A percentile compares a stretch with the other conserved stretches of the same genome.
Conservation (phyloP, 1,284 basidiomycete species). For the Sphaerobolus stellatus region DNA sequence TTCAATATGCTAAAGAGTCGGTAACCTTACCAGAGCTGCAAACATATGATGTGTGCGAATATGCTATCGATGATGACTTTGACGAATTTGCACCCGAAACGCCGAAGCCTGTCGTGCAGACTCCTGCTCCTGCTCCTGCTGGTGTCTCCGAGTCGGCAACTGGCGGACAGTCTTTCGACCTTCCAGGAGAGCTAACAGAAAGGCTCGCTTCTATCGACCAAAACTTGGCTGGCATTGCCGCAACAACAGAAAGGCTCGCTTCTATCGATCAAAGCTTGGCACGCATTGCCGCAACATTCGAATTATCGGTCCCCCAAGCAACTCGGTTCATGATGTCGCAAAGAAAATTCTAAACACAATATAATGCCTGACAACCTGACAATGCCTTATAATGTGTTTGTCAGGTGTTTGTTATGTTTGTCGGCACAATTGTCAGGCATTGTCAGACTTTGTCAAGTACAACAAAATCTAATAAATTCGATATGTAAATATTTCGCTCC, state of each 20-base stretch:
- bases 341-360: too few relatives aligned
- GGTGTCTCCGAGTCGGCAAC: background rate
- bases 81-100: conserved; percentile 24
- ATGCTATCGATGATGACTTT: conserved; percentile 27
- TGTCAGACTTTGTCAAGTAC: too few relatives aligned
- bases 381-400: too few relatives aligned
- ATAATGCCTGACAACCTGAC: too few relatives aligned
- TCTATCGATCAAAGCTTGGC: conserved; percentile 6
- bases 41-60: conserved; percentile 16
- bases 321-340: too few relatives aligned
- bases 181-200: background rate
- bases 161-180: background rate
- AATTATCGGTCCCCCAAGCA: too few relatives aligned
- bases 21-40: conserved; percentile 29
- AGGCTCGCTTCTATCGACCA: conserved; percentile 4
- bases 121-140: background rate
- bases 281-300: conserved; percentile 3
- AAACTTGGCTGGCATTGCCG: conserved; percentile 3
- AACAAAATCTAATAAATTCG: too few relatives aligned
- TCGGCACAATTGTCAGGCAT: too few relatives aligned
- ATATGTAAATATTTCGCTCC: too few relatives aligned
- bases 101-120: conserved; percentile 6
- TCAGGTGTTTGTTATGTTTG: too few relatives aligned
- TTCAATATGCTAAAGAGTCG: conserved; percentile 34
- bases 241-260: background rate